A percentile compares a stretch with the other conserved stretches of the same genome.
These are phyloP conservation scores for Epichloe sp. DNA, from an alignment of 2,329 filamentous ascomycete genomes.

Conservation along the genomic window DNA sequence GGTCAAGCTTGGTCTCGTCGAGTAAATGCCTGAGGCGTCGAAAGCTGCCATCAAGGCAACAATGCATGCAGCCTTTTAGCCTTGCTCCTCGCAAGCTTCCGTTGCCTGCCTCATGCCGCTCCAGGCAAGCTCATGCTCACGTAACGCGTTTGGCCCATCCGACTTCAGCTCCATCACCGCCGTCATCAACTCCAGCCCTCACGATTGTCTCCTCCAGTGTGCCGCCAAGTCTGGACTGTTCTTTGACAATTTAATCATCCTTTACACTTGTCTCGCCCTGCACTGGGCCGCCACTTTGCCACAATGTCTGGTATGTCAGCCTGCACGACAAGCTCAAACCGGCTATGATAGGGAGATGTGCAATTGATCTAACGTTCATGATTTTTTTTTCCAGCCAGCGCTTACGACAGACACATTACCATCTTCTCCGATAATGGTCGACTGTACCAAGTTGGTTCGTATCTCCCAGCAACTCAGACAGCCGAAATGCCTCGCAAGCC, in stretches of 20 bases:
- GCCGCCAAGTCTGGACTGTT: not conserved
- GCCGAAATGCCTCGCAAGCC: not conserved
- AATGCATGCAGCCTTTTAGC: constrained; percentile 23
- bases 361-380: constrained; percentile 13
- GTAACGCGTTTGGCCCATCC: constrained; percentile 27
- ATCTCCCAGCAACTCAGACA: not conserved
- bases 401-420: constrained; percentile 97
- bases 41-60: constrained; percentile 14
- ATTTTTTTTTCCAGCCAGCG: constrained; percentile 36
- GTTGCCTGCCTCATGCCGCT: constrained; percentile 16
- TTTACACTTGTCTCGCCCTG: constrained; percentile 3
- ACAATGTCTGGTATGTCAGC: constrained; percentile 38
- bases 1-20: no score
- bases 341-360: not conserved
- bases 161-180: constrained; percentile 9
- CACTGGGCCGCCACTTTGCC: constrained; percentile 15
- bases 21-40: constrained; percentile 18
- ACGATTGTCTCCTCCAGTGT: constrained; percentile 4
- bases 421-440: constrained; percentile 99
- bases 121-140: constrained; percentile 37
- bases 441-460: constrained; percentile 97
- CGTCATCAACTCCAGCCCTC: constrained; percentile 4
- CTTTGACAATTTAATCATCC: constrained; percentile 1
- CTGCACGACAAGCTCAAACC: not conserved
- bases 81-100: constrained; percentile 16